phyloP scores from a whole-genome alignment of 2,329 filamentous ascomycete genomes.

The Coniochaeta prunicola region DNA sequence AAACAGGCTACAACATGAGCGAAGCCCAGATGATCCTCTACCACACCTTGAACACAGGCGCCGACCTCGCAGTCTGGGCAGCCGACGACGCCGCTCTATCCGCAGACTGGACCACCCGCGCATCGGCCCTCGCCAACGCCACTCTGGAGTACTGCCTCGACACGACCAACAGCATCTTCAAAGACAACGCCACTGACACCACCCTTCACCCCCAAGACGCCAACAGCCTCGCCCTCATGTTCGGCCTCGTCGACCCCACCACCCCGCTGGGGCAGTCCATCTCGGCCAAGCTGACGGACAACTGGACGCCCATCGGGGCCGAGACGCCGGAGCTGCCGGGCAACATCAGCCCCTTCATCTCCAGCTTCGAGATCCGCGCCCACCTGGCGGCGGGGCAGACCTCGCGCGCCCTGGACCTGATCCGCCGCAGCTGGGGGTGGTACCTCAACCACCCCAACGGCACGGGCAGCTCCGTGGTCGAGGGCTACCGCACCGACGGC shows the following conservation, averaged over 20 bases:
- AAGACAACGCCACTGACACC: slow-evolving; percentile 42
- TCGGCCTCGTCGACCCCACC: slow-evolving; percentile 32
- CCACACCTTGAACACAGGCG: slow-evolving; percentile 44
- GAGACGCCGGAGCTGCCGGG: slow-evolving; percentile 47
- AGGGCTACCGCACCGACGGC: slow-evolving; percentile 50
- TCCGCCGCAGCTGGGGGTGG: slow-evolving; percentile 53
- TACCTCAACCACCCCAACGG: slow-evolving; percentile 49
- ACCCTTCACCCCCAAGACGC: slow-evolving; percentile 52
- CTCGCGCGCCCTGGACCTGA: slow-evolving; percentile 44
- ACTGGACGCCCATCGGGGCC: slow-evolving; percentile 50
- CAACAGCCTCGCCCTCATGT: slow-evolving; percentile 48
- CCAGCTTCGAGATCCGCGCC: slow-evolving; percentile 50
- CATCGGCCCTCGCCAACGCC: slow-evolving; percentile 30
- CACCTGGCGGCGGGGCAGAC: slow-evolving; percentile 42
- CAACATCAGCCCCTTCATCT: slow-evolving; percentile 52
- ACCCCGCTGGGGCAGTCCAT: slow-evolving; percentile 28
- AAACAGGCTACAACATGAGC: slow-evolving; percentile 37
- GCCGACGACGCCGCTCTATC: slow-evolving; percentile 30
- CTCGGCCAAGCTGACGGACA: slow-evolving; percentile 34
- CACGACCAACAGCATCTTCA: slow-evolving; percentile 24
- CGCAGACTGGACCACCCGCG: slow-evolving; percentile 30
- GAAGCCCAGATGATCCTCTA: slow-evolving; percentile 41
- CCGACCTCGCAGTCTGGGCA: slow-evolving; percentile 40
- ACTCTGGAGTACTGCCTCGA: slow-evolving; percentile 25
- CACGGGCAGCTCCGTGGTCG: slow-evolving; percentile 51